Conservation (phyloP, 805 yeast species). For the Kurtzmaniella fragi region DNA sequence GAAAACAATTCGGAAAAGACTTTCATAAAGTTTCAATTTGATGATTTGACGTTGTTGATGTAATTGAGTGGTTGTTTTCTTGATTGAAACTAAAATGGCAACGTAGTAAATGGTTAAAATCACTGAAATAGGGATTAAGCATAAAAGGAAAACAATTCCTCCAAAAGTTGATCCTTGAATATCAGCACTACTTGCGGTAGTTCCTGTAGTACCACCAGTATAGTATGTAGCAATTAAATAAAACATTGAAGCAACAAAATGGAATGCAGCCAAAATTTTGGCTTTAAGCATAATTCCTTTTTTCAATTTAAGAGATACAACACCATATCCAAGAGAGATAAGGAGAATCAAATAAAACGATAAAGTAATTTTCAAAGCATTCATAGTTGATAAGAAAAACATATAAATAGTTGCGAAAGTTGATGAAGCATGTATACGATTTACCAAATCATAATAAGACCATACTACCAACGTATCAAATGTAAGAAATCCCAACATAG, state of each 20-base stretch:
- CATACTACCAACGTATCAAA: constrained; percentile 82
- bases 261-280: constrained; percentile 37
- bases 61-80: constrained; percentile 67
- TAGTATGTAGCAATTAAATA: constrained; percentile 33
- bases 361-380: constrained; percentile 77
- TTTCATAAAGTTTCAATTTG: constrained; percentile 81
- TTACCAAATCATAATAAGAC: constrained; percentile 85
- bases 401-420: constrained; percentile 67
- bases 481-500: constrained; percentile 76
- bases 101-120: constrained; percentile 71
- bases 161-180: constrained; percentile 50
- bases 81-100: constrained; percentile 66
- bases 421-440: constrained; percentile 45
- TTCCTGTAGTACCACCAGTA: constrained; percentile 17
- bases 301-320: constrained; percentile 82
- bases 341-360: constrained; percentile 82
- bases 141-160: constrained; percentile 43
- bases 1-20: constrained; percentile 68
- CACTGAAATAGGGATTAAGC: constrained; percentile 66
- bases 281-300: constrained; percentile 62
- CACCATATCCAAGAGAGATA: constrained; percentile 91
- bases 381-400: constrained; percentile 71
- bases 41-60: constrained; percentile 86
- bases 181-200: constrained; percentile 28
- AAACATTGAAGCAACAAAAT: constrained; percentile 30